Conservation (phyloP, 2,329 filamentous ascomycete species). For the Trichoderma sp. region DNA sequence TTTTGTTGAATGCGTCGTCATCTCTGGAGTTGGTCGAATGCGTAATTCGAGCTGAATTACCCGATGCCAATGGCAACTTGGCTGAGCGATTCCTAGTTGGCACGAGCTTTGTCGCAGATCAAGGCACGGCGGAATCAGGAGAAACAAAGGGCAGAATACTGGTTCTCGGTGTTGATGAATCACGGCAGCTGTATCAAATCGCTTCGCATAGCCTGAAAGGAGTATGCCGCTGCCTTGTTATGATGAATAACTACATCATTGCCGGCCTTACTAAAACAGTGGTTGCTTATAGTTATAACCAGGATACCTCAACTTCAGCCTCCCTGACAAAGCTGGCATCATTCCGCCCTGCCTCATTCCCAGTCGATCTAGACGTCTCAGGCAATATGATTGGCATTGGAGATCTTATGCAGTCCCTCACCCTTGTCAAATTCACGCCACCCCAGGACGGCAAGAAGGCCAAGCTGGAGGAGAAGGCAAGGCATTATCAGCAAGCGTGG, state of each 20-base stretch:
- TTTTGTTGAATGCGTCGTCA: conserved; percentile 55
- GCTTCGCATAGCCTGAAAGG: conserved; percentile 71
- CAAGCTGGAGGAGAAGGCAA: conserved; percentile 70
- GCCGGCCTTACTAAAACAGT: conserved; percentile 90
- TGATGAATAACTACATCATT: conserved; percentile 76
- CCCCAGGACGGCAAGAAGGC: conserved; percentile 59
- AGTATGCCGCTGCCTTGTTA: conserved; percentile 75
- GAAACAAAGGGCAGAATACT: conserved; percentile 71
- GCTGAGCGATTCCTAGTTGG: conserved; percentile 88
- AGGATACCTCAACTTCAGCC: conserved; percentile 57
- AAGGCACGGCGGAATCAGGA: conserved; percentile 51
- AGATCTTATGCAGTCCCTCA: conserved; percentile 91
- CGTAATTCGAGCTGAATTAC: conserved; percentile 74
- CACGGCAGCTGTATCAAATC: conserved; percentile 72
- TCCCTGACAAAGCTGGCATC: conserved; percentile 70
- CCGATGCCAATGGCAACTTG: conserved; percentile 54
- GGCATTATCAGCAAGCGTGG: conserved; percentile 83
- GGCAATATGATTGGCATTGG: conserved; percentile 78
- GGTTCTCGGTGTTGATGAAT: conserved; percentile 77
- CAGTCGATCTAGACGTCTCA: conserved; percentile 75
- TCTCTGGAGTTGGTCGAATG: conserved; percentile 77
- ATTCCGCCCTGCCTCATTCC: conserved; percentile 81
- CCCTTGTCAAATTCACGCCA: conserved; percentile 70
- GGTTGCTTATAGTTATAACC: conserved; percentile 57
- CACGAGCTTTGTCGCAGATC: conserved; percentile 73